phyloP scores from a whole-genome alignment of 2,329 filamentous ascomycete genomes.

The Nothophaeocryptopus gaeumannii region DNA sequence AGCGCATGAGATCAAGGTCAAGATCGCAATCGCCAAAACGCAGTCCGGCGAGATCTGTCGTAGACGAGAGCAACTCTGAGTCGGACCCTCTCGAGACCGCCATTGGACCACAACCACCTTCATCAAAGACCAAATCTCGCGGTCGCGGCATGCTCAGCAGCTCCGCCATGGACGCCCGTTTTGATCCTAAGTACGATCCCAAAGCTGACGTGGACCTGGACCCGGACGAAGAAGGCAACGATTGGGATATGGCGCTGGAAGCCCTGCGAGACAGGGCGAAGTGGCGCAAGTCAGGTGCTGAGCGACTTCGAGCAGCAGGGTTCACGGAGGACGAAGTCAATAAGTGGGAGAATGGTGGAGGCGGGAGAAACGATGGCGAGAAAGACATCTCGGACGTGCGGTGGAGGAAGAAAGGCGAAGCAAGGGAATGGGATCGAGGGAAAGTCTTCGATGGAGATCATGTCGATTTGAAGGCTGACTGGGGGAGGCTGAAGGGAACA shows the following conservation, averaged over 20 bases:
- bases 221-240: conserved; percentile 49
- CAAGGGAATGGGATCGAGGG: conserved; percentile 65
- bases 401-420: conserved; percentile 47
- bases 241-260: conserved; percentile 80
- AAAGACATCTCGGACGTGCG: conserved; percentile 51
- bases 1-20: too few relatives aligned
- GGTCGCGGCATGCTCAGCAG: conserved; percentile 63
- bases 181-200: conserved; percentile 64
- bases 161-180: conserved; percentile 74
- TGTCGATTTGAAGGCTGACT: conserved; percentile 51
- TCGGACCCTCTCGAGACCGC: conserved; percentile 74
- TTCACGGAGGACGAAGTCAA: conserved; percentile 68
- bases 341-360: conserved; percentile 62
- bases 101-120: conserved; percentile 63
- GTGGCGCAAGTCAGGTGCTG: conserved; percentile 72
- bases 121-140: conserved; percentile 51
- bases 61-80: conserved; percentile 22
- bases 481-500: conserved; percentile 36
- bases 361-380: conserved; percentile 58
- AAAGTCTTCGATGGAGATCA: conserved; percentile 59
- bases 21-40: background rate
- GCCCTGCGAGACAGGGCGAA: conserved; percentile 74
- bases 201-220: conserved; percentile 51
- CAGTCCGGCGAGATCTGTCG: too few relatives aligned
- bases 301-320: conserved; percentile 71